Evolutionary conservation across 176 grass and related monocot genomes (phyloP), one percentile per base, ranked within the genome.

Genomic region (Miscanthus lutarioriparius): DNA sequence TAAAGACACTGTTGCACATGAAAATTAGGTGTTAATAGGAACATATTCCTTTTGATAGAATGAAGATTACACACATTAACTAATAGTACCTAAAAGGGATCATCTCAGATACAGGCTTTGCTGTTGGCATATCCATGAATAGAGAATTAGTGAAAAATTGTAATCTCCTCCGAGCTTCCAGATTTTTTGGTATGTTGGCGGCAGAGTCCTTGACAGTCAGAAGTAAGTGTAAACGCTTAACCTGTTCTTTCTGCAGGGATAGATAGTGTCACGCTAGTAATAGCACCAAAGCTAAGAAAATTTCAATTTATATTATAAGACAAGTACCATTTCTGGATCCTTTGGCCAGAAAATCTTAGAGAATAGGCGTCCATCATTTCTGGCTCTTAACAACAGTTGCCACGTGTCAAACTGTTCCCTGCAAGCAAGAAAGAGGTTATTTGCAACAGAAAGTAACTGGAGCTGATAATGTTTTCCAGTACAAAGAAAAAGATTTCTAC

Each of bases 211-310:
- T 95, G 41, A 98, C 91, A 33, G 96, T 98, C 64, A 98, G 76
- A 91, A 98, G 96, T 77, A 98, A 84, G 92, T 98, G 86, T 62
- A 98, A 82, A 62, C 96, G 92, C 83, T 93, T 95, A 79, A 98
- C 93, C 49, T 95, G 91, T 69, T 95, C 96, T 79, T 87, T 93
- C 96, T 98, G 83, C 28, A 88, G 83, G 67, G 56, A 78, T 73
- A 84, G 47, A 85, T 25, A 78, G 35, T 43, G 74, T 49, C 15
- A 26, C 0, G 11, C 1, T 36, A 70, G 38, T 75, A 85, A 65
- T 4, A 41, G 70, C 11, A 84, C 74, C 19, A 48, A 54, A 40
- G 58, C 25, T 37, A 78, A 70, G 14, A 4, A 78, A 67, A 19
- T 33, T 69, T 54, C 41, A 67, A 44, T 17, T 70, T 41, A 12